phyloP scores from a whole-genome alignment of 805 yeast genomes.

The Saturnispora dispora region DNA sequence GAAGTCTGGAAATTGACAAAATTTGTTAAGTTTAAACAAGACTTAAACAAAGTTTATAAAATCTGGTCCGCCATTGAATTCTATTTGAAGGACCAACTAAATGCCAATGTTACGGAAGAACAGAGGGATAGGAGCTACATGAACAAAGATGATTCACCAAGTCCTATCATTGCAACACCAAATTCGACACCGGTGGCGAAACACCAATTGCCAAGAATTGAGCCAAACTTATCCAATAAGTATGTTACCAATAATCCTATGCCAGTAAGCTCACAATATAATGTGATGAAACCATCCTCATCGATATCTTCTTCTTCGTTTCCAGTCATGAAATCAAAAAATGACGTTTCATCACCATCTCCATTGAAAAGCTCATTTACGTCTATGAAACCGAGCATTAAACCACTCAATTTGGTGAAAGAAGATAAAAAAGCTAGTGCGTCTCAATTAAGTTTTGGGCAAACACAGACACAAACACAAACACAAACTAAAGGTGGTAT shows the following conservation, averaged over 20 bases:
- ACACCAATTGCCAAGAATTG: background rate
- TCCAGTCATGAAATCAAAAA: background rate
- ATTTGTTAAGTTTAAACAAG: constrained; percentile 17
- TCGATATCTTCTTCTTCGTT: background rate
- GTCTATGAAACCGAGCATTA: background rate
- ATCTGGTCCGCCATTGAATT: constrained; percentile 11
- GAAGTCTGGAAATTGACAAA: constrained; percentile 28
- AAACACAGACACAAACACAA: background rate
- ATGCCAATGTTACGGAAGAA: background rate
- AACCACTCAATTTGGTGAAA: constrained; percentile 1
- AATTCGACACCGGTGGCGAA: background rate
- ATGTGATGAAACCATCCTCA: constrained; percentile 2
- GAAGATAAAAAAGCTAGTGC: background rate
- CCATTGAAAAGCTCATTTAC: background rate
- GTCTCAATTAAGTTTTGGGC: constrained; percentile 3
- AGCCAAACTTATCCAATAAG: background rate
- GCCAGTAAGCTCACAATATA: background rate
- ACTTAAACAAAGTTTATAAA: constrained; percentile 16
- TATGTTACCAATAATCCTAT: background rate
- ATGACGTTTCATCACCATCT: background rate
- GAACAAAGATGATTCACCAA: background rate
- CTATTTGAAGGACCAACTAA: constrained; percentile 9
- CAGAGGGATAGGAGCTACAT: background rate
- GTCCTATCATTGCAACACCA: constrained; percentile 2
- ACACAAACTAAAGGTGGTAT: background rate